Conservation (phyloP, 805 yeast species). For the Jamesozyma spencerorum region DNA sequence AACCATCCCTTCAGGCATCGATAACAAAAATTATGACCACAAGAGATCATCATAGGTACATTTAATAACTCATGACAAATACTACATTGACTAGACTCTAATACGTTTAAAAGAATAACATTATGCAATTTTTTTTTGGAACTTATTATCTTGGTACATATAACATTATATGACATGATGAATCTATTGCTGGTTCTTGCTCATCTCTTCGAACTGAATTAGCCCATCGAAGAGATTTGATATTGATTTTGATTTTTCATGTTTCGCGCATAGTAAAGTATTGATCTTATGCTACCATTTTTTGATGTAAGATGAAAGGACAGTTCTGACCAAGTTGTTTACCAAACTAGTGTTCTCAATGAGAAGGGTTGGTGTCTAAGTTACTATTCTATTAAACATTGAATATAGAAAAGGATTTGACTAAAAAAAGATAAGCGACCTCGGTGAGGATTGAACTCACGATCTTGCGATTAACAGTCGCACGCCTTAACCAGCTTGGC, state of each 20-base stretch:
- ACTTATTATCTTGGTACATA: background rate
- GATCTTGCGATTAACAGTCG: conserved; percentile 37
- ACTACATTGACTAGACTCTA: conserved; percentile 34
- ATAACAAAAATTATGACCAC: conserved; percentile 75
- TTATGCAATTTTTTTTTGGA: conserved; percentile 2
- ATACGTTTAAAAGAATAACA: background rate
- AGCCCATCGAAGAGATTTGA: too few relatives aligned
- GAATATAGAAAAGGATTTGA: background rate
- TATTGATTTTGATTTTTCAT: too few relatives aligned
- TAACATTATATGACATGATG: conserved; percentile 1
- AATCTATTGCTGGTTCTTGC: background rate
- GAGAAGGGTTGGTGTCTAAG: too few relatives aligned
- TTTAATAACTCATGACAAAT: conserved; percentile 64
- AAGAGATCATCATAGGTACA: conserved; percentile 50
- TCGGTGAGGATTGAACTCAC: conserved; percentile 53
- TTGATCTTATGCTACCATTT: too few relatives aligned
- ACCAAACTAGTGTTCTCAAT: too few relatives aligned
- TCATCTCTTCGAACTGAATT: too few relatives aligned
- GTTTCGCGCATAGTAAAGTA: too few relatives aligned
- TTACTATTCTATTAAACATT: too few relatives aligned
- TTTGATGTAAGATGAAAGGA: too few relatives aligned
- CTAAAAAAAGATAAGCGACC: conserved; percentile 31
- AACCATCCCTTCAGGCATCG: conserved; percentile 59
- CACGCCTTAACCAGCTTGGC: conserved; percentile 56
- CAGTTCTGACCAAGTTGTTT: too few relatives aligned